These are phyloP conservation scores for Lolium rigidum DNA, from an alignment of 176 grass and related monocot genomes.

Conservation along the genomic window DNA sequence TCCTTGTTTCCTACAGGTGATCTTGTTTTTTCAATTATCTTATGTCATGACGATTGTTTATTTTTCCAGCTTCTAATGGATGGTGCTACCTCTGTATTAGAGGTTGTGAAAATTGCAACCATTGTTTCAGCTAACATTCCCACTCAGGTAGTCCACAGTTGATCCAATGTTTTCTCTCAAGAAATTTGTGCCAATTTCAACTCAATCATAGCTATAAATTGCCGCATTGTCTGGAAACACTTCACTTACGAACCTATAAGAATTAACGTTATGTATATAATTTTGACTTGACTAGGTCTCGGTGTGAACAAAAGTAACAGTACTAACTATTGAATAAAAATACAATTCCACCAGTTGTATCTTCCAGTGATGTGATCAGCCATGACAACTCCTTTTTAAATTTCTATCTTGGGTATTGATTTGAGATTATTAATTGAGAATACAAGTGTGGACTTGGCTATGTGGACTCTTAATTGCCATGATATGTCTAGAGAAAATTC, in stretches of 20 bases:
- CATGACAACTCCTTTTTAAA: not conserved
- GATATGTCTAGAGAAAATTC: conserved; percentile 12
- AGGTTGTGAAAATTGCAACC: conserved; percentile 68
- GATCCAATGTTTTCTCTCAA: conserved; percentile 11
- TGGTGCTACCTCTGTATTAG: conserved; percentile 72
- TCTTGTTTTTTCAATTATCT: conserved; percentile 35
- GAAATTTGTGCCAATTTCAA: conserved; percentile 30
- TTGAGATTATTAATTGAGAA: conserved; percentile 21
- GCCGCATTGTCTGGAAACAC: conserved; percentile 15
- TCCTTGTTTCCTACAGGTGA: conserved; percentile 16
- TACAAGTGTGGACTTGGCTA: conserved; percentile 9
- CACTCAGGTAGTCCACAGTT: conserved; percentile 64
- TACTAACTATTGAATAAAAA: conserved; percentile 24
- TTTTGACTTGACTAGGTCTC: conserved; percentile 17
- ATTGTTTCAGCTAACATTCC: conserved; percentile 79
- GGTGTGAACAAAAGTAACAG: conserved; percentile 16
- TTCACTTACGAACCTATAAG: conserved; percentile 22
- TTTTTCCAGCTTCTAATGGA: conserved; percentile 85
- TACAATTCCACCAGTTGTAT: conserved; percentile 36
- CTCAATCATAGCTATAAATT: conserved; percentile 20
- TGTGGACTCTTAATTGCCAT: not conserved
- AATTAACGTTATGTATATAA: conserved; percentile 17
- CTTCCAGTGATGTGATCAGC: not conserved
- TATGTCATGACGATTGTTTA: conserved; percentile 47
- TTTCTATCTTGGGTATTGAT: conserved; percentile 12